Percentiles rank a stretch among this genome's conserved stretches.
These are phyloP conservation scores for Dipteronia sinensis DNA, from an alignment of 345 rosid species.

Conservation along the genomic window DNA sequence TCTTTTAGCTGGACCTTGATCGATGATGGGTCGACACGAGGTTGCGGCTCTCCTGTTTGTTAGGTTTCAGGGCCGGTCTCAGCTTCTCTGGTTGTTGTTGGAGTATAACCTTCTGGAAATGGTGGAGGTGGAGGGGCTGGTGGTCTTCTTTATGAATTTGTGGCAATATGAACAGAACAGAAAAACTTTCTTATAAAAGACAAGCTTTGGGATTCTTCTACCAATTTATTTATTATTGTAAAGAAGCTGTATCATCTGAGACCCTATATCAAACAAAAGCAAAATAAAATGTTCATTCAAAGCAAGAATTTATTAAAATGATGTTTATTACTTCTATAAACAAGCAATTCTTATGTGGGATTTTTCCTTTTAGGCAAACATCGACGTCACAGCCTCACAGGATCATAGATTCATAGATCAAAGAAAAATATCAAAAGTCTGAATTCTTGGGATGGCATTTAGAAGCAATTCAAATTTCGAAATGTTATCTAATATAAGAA, in stretches of 20 bases:
- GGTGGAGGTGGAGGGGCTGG: conserved; percentile 92
- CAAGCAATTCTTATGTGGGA: too few species aligned
- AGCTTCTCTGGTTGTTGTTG: conserved; percentile 55
- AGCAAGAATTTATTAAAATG: not conserved
- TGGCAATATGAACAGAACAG: not conserved
- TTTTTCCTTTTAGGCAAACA: not conserved
- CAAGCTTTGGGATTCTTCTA: conserved; percentile 29
- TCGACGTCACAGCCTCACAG: not conserved
- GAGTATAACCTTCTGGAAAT: conserved; percentile 82
- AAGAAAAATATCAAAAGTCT: not conserved
- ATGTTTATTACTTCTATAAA: too few species aligned
- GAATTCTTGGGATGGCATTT: not conserved
- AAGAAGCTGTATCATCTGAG: too few species aligned
- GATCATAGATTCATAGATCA: not conserved
- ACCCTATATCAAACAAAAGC: too few species aligned
- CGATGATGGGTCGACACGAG: conserved; percentile 80
- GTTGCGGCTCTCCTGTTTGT: conserved; percentile 57
- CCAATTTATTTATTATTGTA: too few species aligned
- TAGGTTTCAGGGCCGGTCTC: conserved; percentile 68
- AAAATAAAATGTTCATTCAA: too few species aligned
- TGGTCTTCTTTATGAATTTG: conserved; percentile 18
- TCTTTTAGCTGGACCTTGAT: conserved; percentile 95
- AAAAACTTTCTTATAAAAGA: conserved; percentile 54
- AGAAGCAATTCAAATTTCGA: not conserved
- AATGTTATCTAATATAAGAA: not conserved